Evolutionary conservation across 202 grass and related monocot genomes (phyloP).

Genomic region (Bolboschoenoplectus hybrid): DNA sequence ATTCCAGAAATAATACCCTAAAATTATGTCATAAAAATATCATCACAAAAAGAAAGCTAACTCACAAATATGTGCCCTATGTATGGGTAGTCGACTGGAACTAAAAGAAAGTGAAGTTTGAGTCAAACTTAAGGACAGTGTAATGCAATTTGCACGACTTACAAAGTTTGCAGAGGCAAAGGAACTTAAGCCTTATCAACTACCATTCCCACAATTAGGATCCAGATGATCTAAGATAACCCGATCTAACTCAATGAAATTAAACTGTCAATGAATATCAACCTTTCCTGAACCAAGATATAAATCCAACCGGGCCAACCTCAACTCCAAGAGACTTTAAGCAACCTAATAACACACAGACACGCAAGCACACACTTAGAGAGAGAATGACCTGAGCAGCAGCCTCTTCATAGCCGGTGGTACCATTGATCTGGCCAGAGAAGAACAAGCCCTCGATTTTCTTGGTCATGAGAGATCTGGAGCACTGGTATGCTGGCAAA

Average conservation of each 20-base stretch:
- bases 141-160: conserved; percentile 10
- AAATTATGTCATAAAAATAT: conserved; percentile 34
- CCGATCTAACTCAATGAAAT: conserved; percentile 30
- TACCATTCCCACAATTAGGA: conserved; percentile 14
- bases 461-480: conserved; percentile 99
- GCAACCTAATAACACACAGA: neutral
- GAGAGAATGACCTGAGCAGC: conserved; percentile 72
- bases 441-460: conserved; percentile 91
- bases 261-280: conserved; percentile 27
- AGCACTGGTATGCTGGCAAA: conserved; percentile 92
- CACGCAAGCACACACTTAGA: neutral
- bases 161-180: conserved; percentile 11
- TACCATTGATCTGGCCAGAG: conserved; percentile 99
- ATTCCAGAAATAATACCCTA: conserved; percentile 93
- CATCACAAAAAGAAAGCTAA: conserved; percentile 17
- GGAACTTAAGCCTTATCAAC: neutral
- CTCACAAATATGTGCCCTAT: neutral
- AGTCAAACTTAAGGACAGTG: neutral
- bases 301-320: conserved; percentile 10
- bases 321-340: conserved; percentile 9
- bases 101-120: neutral
- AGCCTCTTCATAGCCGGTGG: conserved; percentile 98
- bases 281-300: conserved; percentile 29
- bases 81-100: neutral
- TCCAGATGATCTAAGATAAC: conserved; percentile 31